These are phyloP conservation scores for Ustilago trichophora DNA, from an alignment of 1,284 basidiomycete genomes.

Conservation along the genomic window DNA sequence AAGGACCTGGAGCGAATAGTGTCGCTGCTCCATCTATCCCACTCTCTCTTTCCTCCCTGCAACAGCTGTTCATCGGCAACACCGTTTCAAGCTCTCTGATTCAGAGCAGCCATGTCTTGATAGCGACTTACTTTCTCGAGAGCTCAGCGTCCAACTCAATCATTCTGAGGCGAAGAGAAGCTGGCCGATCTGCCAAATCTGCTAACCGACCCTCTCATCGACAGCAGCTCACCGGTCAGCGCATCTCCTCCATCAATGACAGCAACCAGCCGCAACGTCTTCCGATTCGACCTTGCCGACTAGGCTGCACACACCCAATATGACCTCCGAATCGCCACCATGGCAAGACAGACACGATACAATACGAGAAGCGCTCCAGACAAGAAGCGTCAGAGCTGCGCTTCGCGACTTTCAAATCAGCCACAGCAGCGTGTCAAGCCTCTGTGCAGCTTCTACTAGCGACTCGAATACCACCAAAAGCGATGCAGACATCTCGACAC, in stretches of 20 bases:
- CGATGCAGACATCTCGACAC: neutral
- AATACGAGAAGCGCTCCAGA: slow-evolving; percentile 17
- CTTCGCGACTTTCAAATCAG: slow-evolving; percentile 41
- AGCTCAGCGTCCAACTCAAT: too few species aligned
- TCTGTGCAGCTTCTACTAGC: neutral
- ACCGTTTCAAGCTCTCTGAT: neutral
- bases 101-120: neutral
- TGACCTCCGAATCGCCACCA: slow-evolving; percentile 15
- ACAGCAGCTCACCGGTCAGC: too few species aligned
- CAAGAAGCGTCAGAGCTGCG: slow-evolving; percentile 23
- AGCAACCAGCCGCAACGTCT: neutral
- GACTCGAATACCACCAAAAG: slow-evolving; percentile 3
- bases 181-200: too few species aligned
- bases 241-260: neutral
- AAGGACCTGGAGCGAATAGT: too few species aligned
- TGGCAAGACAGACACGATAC: slow-evolving; percentile 31
- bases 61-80: neutral
- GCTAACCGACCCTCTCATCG: too few species aligned
- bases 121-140: neutral
- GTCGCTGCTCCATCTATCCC: too few species aligned
- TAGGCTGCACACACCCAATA: neutral
- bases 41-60: neutral
- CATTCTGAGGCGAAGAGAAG: too few species aligned
- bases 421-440: slow-evolving; percentile 1
- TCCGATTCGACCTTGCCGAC: neutral